Conservation (phyloP, 257 asterid genomes). For the Solanum ahanhuiri region DNA sequence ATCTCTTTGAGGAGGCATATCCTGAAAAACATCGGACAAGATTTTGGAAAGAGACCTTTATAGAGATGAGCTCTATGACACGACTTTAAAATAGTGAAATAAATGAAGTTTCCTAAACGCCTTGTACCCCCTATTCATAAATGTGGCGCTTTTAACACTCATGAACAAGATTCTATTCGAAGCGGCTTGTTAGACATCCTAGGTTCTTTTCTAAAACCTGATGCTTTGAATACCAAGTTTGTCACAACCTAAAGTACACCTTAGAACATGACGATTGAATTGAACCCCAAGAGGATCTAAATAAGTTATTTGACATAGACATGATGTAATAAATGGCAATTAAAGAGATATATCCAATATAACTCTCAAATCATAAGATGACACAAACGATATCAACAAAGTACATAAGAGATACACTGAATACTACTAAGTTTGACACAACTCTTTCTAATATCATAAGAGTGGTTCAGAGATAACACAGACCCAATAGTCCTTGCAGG, state of each 20-base stretch:
- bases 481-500: too few species aligned
- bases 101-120: neutral
- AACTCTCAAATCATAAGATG: neutral
- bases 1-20: neutral
- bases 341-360: neutral
- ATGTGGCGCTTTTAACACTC: neutral
- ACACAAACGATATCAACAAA: too few species aligned
- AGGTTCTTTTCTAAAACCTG: neutral
- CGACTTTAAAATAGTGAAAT: neutral
- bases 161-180: neutral
- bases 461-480: too few species aligned
- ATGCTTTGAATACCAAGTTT: neutral
- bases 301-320: neutral
- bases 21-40: neutral
- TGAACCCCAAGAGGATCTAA: neutral
- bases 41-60: neutral
- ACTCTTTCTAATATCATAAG: neutral
- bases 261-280: neutral
- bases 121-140: neutral
- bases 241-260: neutral
- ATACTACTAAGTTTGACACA: neutral
- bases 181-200: neutral
- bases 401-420: neutral
- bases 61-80: neutral
- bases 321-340: too few species aligned